Evolutionary conservation across 1,284 basidiomycete genomes (phyloP).

Genomic region (Cryptococcus amylolentus): DNA sequence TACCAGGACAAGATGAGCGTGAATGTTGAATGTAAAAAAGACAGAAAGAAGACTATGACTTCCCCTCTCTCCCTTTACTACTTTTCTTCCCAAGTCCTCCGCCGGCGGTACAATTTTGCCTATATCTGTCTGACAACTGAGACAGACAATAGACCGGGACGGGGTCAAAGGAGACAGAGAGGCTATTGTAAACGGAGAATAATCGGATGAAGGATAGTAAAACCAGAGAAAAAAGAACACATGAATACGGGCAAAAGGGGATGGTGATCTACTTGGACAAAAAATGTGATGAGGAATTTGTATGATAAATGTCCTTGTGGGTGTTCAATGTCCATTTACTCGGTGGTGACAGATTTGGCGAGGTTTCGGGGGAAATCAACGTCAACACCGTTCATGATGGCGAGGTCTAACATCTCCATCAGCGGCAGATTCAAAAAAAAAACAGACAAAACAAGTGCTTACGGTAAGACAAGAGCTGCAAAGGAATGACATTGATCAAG

Average conservation of each 20-base stretch:
- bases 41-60: too few relatives aligned
- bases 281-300: background rate
- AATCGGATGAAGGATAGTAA: background rate
- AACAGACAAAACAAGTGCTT: constrained; percentile 7
- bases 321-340: constrained; percentile 18
- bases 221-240: background rate
- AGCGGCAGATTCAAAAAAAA: background rate
- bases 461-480: constrained; percentile 92
- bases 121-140: too few relatives aligned
- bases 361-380: constrained; percentile 98
- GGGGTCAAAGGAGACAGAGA: too few relatives aligned
- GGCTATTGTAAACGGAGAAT: background rate
- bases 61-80: too few relatives aligned
- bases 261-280: background rate
- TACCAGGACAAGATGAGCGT: too few relatives aligned
- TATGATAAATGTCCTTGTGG: background rate
- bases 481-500: constrained; percentile 90
- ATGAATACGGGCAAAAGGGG: background rate
- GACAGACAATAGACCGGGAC: too few relatives aligned
- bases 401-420: constrained; percentile 60
- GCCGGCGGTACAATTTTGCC: too few relatives aligned
- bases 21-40: too few relatives aligned
- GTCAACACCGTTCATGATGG: constrained; percentile 91
- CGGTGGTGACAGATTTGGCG: constrained; percentile 53
- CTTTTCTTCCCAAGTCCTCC: too few relatives aligned